Conservation (phyloP, 1,139 yeast genomes). For the Debaryomycetaceae sp. region DNA sequence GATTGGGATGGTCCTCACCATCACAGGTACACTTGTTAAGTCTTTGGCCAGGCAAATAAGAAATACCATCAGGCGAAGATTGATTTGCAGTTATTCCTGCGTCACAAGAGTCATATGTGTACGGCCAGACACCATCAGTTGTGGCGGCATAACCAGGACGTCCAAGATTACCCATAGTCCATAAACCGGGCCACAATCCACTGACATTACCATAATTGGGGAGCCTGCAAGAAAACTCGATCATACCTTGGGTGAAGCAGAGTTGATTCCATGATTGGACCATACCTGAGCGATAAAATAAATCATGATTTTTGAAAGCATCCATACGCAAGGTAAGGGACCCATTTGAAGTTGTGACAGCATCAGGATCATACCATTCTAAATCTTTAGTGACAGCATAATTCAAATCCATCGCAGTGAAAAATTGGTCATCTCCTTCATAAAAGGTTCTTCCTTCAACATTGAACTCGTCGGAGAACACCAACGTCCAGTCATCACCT, state of each 20-base stretch:
- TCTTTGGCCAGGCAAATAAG: constrained; percentile 75
- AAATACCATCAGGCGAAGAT: constrained; percentile 76
- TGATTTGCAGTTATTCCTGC: constrained; percentile 91
- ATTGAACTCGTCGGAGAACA: constrained; percentile 81
- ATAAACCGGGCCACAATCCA: constrained; percentile 89
- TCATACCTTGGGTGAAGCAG: constrained; percentile 73
- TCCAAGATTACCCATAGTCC: constrained; percentile 86
- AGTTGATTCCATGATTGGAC: constrained; percentile 79
- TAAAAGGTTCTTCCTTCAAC: constrained; percentile 81
- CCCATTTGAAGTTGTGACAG: constrained; percentile 66
- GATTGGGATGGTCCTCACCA: constrained; percentile 76
- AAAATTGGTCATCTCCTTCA: constrained; percentile 81
- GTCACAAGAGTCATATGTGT: constrained; percentile 77
- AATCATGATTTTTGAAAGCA: constrained; percentile 66
- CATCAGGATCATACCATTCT: constrained; percentile 91
- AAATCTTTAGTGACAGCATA: constrained; percentile 79
- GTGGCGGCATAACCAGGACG: constrained; percentile 79
- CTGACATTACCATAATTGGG: constrained; percentile 68
- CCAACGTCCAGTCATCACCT: constrained; percentile 68
- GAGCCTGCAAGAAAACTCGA: constrained; percentile 67
- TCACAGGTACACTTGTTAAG: constrained; percentile 67
- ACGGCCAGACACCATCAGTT: constrained; percentile 89
- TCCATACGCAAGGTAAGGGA: constrained; percentile 65
- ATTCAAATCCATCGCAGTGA: constrained; percentile 71
- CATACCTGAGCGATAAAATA: constrained; percentile 82